phyloP scores from a whole-genome alignment of 2,329 filamentous ascomycete species.

The Dactylellina drechsleri region DNA sequence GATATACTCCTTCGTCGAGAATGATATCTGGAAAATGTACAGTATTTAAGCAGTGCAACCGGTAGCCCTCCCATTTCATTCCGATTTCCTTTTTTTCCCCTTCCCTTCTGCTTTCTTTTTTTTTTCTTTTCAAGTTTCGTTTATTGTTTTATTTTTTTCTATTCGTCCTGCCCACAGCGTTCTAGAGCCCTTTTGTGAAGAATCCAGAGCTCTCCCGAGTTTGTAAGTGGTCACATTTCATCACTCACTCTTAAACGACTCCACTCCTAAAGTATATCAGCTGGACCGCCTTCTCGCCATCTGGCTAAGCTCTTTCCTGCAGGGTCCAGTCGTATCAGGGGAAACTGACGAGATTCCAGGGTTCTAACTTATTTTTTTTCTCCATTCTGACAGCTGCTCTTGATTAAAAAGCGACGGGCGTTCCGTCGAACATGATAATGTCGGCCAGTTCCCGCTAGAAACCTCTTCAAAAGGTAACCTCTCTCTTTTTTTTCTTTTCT shows the following conservation, averaged over 20 bases:
- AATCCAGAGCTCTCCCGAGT: conserved; percentile 41
- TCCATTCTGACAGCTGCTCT: conserved; percentile 3
- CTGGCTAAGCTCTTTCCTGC: conserved; percentile 32
- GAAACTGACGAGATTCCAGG: conserved; percentile 22
- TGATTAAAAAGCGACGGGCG: conserved; percentile 31
- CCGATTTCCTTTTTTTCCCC: too few relatives aligned
- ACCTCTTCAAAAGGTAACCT: background rate
- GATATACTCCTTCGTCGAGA: background rate
- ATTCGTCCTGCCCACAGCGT: conserved; percentile 1
- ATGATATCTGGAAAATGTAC: background rate
- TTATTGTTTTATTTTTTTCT: conserved; percentile 4
- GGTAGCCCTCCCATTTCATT: too few relatives aligned
- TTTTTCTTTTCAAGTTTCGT: conserved; percentile 5
- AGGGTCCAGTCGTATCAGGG: conserved; percentile 37
- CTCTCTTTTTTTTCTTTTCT: conserved; percentile 10
- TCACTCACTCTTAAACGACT: conserved; percentile 5
- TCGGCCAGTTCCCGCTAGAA: conserved; percentile 46
- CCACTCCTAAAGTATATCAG: conserved; percentile 27
- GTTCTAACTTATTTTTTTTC: conserved; percentile 15
- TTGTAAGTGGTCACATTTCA: conserved; percentile 44
- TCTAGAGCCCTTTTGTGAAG: conserved; percentile 21
- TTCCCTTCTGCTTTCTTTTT: conserved; percentile 2
- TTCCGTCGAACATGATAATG: conserved; percentile 29
- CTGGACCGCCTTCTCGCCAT: conserved; percentile 10
- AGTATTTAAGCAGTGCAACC: too few relatives aligned